phyloP scores from a whole-genome alignment of 1,284 basidiomycete genomes.

The Mycena sp. region DNA sequence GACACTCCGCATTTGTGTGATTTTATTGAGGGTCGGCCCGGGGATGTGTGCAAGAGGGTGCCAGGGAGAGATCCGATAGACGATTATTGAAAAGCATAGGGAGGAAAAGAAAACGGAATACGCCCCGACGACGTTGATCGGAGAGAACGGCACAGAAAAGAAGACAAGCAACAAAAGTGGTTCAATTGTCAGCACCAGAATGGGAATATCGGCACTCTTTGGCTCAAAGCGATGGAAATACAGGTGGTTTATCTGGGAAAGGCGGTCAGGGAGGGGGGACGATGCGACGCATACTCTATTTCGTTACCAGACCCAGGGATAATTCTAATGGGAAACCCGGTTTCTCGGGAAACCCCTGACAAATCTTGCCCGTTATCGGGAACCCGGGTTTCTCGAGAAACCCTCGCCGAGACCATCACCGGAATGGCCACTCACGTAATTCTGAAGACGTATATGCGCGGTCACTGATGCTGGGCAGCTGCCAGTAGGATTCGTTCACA shows the following conservation, averaged over 20 bases:
- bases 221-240: constrained; percentile 36
- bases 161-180: constrained; percentile 27
- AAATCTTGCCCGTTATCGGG: too few relatives aligned
- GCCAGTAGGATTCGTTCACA: too few relatives aligned
- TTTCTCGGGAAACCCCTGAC: too few relatives aligned
- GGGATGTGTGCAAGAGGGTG: constrained; percentile 37
- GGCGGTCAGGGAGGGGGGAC: too few relatives aligned
- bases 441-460: too few relatives aligned
- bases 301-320: too few relatives aligned
- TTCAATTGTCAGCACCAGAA: constrained; percentile 21
- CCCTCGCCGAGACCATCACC: too few relatives aligned
- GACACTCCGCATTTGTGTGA: constrained; percentile 33
- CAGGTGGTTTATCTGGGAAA: constrained; percentile 32
- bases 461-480: too few relatives aligned
- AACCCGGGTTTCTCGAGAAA: too few relatives aligned
- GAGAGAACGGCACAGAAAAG: background rate
- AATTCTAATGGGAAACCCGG: too few relatives aligned
- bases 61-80: constrained; percentile 36
- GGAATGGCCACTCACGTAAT: too few relatives aligned
- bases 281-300: too few relatives aligned
- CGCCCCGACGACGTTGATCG: constrained; percentile 3
- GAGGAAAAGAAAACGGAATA: constrained; percentile 29
- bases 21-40: constrained; percentile 32
- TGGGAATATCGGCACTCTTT: constrained; percentile 21
- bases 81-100: constrained; percentile 27